Evolutionary conservation across 2,329 filamentous ascomycete genomes (phyloP).

Genomic region (Microdochium paspali): DNA sequence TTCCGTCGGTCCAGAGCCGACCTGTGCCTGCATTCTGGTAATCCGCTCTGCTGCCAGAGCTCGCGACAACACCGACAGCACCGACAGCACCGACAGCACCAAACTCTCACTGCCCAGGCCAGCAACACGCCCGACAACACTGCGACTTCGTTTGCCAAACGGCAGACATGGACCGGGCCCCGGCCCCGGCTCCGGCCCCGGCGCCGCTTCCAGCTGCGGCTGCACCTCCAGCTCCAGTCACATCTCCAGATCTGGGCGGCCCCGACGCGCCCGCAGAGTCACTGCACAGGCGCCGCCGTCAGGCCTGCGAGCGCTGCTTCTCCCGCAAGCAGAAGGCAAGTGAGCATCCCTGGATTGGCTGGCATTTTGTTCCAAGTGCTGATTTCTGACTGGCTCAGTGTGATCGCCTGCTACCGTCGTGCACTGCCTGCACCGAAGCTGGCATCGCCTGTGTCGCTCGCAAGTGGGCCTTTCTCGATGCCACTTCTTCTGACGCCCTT

Average conservation of each 20-base stretch:
- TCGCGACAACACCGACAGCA: no score
- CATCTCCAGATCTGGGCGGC: no score
- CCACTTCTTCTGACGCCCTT: neutral
- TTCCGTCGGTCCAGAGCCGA: no score
- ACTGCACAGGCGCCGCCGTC: slow-evolving; percentile 1
- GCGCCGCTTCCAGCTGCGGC: no score
- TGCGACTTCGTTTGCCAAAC: neutral
- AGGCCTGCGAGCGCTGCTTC: slow-evolving; percentile 21
- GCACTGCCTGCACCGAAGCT: slow-evolving; percentile 3
- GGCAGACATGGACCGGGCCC: no score
- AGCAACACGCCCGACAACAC: no score
- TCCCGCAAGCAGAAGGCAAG: slow-evolving; percentile 20
- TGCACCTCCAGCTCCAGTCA: no score
- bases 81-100: no score
- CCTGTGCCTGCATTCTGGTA: no score
- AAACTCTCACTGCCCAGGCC: no score
- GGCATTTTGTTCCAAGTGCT: neutral
- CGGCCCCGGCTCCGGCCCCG: no score
- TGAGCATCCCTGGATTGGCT: neutral
- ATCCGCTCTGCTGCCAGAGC: no score
- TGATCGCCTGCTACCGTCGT: slow-evolving; percentile 1
- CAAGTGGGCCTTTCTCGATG: neutral
- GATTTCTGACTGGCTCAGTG: neutral
- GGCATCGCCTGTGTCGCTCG: slow-evolving; percentile 2
- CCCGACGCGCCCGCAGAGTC: neutral